Evolutionary conservation across 2,329 filamentous ascomycete genomes (phyloP).

Genomic region (Xylaria sp.): DNA sequence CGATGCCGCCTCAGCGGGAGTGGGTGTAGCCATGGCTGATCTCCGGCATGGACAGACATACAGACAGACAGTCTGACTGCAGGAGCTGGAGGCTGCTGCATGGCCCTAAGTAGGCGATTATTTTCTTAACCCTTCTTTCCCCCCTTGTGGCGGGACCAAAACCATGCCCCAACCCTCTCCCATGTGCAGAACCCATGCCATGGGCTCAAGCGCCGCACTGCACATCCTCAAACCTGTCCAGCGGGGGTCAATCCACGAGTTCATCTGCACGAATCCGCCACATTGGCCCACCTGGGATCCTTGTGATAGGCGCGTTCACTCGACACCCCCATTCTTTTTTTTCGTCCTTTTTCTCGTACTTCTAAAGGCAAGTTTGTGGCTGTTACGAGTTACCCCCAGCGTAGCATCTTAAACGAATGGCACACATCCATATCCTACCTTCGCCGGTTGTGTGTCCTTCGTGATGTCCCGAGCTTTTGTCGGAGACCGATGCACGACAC

Average conservation of each 20-base stretch:
- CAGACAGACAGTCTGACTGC: constrained; percentile 11
- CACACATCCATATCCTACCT: constrained; percentile 5
- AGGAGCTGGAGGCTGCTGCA: constrained; percentile 29
- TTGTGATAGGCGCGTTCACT: constrained; percentile 5
- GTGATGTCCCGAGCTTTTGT: constrained; percentile 8
- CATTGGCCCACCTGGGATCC: constrained; percentile 12
- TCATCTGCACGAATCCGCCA: constrained; percentile 32
- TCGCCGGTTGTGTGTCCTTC: background rate
- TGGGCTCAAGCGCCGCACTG: constrained; percentile 18
- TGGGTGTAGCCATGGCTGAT: constrained; percentile 22
- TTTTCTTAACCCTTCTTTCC: background rate
- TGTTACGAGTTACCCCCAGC: constrained; percentile 18
- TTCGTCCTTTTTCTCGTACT: background rate
- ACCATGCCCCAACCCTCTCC: constrained; percentile 20
- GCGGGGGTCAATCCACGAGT: constrained; percentile 12
- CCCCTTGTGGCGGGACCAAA: constrained; percentile 29
- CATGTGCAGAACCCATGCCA: background rate
- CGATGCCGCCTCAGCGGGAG: constrained; percentile 24
- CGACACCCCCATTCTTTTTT: constrained; percentile 9
- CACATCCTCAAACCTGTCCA: constrained; percentile 14
- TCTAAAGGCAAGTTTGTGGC: constrained; percentile 8
- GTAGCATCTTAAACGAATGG: constrained; percentile 17
- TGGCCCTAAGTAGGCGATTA: background rate
- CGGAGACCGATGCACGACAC: constrained; percentile 20
- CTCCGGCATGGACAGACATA: background rate